phyloP scores from a whole-genome alignment of 2,329 filamentous ascomycete genomes.

The Colletotrichum euphorbiae region DNA sequence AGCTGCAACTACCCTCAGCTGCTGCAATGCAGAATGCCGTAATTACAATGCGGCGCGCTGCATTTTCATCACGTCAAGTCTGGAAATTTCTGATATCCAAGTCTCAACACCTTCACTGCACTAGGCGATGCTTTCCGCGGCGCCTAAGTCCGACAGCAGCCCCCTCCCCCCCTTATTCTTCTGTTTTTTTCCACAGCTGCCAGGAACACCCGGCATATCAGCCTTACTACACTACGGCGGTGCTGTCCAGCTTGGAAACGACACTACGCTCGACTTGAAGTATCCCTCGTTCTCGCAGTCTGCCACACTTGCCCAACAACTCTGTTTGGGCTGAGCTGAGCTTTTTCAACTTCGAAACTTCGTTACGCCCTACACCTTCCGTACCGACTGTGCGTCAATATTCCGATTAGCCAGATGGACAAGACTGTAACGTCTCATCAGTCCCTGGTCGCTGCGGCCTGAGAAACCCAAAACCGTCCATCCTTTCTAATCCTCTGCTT shows the following conservation, averaged over 20 bases:
- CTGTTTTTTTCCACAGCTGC: no score
- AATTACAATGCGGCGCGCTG: constrained; percentile 7
- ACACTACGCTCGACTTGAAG: not conserved
- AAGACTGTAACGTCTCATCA: constrained; percentile 19
- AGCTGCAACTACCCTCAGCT: constrained; percentile 19
- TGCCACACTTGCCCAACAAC: not conserved
- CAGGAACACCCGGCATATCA: constrained; percentile 8
- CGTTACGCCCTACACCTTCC: constrained; percentile 15
- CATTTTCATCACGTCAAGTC: constrained; percentile 1
- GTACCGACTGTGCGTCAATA: constrained; percentile 22
- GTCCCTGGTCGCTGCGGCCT: not conserved
- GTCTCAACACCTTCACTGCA: not conserved
- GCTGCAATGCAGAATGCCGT: constrained; percentile 1
- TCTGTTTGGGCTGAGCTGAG: constrained; percentile 5
- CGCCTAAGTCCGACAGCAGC: not conserved
- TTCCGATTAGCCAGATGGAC: constrained; percentile 19
- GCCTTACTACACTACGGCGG: constrained; percentile 20
- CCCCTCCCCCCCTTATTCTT: no score
- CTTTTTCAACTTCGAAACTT: constrained; percentile 3
- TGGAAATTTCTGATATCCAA: not conserved
- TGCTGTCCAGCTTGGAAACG: constrained; percentile 1
- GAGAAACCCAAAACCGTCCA: constrained; percentile 2
- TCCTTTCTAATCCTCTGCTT: not conserved
- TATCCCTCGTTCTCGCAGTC: constrained; percentile 5
- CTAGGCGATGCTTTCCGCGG: not conserved